Percentiles rank a stretch among this genome's conserved stretches.
Conservation (phyloP, 2,329 filamentous ascomycete genomes). For the Curvularia spicifera region DNA sequence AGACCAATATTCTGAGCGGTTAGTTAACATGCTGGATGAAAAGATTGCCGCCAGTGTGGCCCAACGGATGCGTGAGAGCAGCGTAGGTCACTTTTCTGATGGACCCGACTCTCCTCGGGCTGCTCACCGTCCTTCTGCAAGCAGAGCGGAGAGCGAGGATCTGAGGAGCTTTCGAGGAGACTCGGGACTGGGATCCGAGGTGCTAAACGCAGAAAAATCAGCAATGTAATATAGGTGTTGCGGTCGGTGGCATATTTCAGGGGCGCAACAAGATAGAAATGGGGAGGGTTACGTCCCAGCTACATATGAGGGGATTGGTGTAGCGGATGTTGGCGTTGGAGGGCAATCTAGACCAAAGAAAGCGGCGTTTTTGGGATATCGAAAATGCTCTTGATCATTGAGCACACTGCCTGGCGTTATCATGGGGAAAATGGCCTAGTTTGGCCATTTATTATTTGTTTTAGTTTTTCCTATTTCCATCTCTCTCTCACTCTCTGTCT, state of each 20-base stretch:
- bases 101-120: slow-evolving; percentile 23
- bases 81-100: slow-evolving; percentile 36
- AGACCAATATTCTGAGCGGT: slow-evolving; percentile 75
- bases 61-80: slow-evolving; percentile 43
- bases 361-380: slow-evolving; percentile 9
- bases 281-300: neutral
- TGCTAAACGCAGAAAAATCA: slow-evolving; percentile 18
- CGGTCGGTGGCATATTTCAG: neutral
- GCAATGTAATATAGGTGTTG: slow-evolving; percentile 14
- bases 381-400: slow-evolving; percentile 5
- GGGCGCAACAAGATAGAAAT: slow-evolving; percentile 7
- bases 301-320: slow-evolving; percentile 4
- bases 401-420: slow-evolving; percentile 10
- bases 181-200: slow-evolving; percentile 14
- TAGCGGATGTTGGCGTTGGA: slow-evolving; percentile 11
- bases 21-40: slow-evolving; percentile 75
- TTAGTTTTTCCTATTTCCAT: neutral
- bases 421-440: neutral
- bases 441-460: slow-evolving; percentile 6
- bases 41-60: slow-evolving; percentile 61
- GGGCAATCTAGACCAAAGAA: neutral
- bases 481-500: neutral
- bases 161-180: slow-evolving; percentile 4
- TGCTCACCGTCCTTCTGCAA: slow-evolving; percentile 15
- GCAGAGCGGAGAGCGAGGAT: slow-evolving; percentile 15